Base-by-base conservation (phyloP, 495 filamentous ascomycete species). In the Penicillium samsonianum region DNA sequence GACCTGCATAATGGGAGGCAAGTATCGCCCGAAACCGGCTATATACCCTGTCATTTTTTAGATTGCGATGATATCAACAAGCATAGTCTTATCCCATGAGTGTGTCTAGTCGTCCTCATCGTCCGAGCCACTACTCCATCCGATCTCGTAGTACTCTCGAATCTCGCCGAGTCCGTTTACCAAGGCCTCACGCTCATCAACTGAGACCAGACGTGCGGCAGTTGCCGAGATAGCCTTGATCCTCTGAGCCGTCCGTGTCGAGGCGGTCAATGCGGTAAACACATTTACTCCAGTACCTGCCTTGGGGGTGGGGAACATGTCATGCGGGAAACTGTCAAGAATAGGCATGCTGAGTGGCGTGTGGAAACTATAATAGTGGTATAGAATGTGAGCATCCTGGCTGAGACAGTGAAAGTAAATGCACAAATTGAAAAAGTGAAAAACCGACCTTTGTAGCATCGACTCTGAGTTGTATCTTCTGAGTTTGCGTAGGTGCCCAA, bases 41-140 rank as follows among this genome's bases (percentile, higher is more conserved):
- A 43, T 14, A 50, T 38, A 31, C 28, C 30, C 30, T 54, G 41
- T n/a, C 22, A 40, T 25, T 31, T 20, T 55, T 47, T 26, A 2
- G 8, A 55, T 55, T 47, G 53, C 43, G 16, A 54, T 55, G 53
- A 55, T 47, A 47, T 55, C 53, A 47, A 47, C 31, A 28, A 14
- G 16, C 17, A 9, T 30, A 16, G 8, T 54, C 41, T 19, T 40
- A 16, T 12, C 17, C 16, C 5, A 44, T 19, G 11, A 17, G 7
- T 43, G 38, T 20, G 16, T 53, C 49, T 63, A 87, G 59, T 93
- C 92, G 60, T 92, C 88, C 37, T 89, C 91, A 11, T 86, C 85
- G 46, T 96, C 91, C 46, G 84, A 89, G 53, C 86, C 92, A 71
- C 89, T 92, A 37, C 85, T 83, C 91, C 91, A 98, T 1, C 91